phyloP scores from a whole-genome alignment of 768 basidiomycete species.

The Macrolepiota fuliginosa region DNA sequence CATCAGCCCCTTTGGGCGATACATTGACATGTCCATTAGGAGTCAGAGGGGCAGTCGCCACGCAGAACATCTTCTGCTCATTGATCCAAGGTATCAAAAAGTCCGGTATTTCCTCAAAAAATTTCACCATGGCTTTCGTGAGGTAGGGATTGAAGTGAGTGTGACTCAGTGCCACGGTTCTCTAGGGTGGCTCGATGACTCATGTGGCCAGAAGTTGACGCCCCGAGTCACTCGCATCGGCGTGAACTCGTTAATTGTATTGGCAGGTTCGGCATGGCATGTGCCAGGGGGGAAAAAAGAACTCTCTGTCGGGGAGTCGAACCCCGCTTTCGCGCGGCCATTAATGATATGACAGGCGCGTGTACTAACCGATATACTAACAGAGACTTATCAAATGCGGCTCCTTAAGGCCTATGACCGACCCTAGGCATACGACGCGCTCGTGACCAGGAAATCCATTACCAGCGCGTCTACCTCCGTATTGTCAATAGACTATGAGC shows the following conservation, averaged over 20 bases:
- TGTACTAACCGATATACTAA: constrained; percentile 19
- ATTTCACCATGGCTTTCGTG: constrained; percentile 46
- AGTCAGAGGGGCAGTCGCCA: constrained; percentile 58
- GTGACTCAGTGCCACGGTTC: too few species aligned
- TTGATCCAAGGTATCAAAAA: constrained; percentile 49
- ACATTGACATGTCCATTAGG: constrained; percentile 60
- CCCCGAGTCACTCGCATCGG: too few species aligned
- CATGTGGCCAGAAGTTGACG: too few species aligned
- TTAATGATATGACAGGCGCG: constrained; percentile 11
- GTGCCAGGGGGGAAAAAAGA: too few species aligned
- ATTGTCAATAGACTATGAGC: background rate
- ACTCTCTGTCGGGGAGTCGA: constrained; percentile 16
- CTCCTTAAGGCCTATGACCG: background rate
- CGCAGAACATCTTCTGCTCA: constrained; percentile 61
- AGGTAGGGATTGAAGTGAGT: background rate
- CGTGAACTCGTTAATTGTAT: too few species aligned
- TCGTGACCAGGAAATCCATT: background rate
- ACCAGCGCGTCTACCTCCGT: constrained; percentile 1
- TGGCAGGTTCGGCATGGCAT: too few species aligned
- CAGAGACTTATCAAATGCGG: background rate
- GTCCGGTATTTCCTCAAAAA: constrained; percentile 50
- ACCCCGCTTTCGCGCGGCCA: constrained; percentile 17
- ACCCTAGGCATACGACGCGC: background rate
- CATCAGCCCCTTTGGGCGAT: constrained; percentile 52
- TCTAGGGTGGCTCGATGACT: too few species aligned